Percentiles rank a stretch among this genome's conserved stretches.
phyloP scores from a whole-genome alignment of 2,329 filamentous ascomycete genomes.

The Botryotinia narcissicola region DNA sequence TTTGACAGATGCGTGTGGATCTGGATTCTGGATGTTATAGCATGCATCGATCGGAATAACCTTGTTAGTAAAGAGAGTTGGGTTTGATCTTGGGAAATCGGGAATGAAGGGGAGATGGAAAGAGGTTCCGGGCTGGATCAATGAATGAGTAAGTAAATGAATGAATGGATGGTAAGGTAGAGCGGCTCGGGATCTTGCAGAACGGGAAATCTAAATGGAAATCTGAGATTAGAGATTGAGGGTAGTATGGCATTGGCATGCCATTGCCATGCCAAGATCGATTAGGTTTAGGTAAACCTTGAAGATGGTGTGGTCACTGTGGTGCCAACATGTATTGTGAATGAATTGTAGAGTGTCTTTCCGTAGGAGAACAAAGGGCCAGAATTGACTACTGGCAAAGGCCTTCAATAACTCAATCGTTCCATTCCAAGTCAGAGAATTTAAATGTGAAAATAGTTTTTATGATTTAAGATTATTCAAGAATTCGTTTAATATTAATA shows the following conservation, averaged over 20 bases:
- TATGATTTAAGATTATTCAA: too few relatives aligned
- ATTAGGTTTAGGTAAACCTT: background rate
- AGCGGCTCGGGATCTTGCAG: background rate
- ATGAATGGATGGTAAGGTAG: background rate
- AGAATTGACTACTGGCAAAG: too few relatives aligned
- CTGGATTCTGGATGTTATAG: background rate
- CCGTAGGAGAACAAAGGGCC: too few relatives aligned
- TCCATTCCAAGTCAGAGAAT: too few relatives aligned
- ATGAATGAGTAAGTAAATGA: background rate
- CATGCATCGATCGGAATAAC: background rate
- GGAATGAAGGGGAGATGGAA: background rate
- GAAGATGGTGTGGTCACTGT: background rate
- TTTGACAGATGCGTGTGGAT: background rate
- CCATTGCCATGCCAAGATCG: background rate
- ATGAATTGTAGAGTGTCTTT: too few relatives aligned
- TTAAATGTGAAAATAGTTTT: too few relatives aligned
- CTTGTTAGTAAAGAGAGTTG: background rate
- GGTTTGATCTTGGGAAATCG: background rate
- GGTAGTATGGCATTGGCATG: background rate
- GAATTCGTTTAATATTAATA: too few relatives aligned
- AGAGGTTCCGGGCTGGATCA: background rate
- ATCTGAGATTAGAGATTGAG: background rate
- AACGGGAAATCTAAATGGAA: background rate
- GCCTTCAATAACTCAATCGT: too few relatives aligned
- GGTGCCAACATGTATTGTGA: too few relatives aligned